Conservation (phyloP, 2,329 filamentous ascomycete genomes). For the Ceratocystiopsis sp. region DNA sequence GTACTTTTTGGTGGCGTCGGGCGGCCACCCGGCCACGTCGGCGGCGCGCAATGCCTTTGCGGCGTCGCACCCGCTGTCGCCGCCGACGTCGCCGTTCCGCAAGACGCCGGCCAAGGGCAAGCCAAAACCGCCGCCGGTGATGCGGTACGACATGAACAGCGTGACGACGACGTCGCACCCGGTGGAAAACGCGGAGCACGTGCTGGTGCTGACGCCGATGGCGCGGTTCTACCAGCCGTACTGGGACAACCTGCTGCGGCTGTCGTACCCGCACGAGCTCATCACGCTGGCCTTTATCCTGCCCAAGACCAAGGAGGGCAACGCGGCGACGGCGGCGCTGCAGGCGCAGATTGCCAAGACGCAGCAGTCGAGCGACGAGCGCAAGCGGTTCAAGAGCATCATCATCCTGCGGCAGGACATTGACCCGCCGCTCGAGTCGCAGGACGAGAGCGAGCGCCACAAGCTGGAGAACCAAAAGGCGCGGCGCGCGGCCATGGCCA, state of each 20-base stretch:
- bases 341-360: conserved; percentile 76
- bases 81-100: conserved; percentile 56
- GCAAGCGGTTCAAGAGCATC: conserved; percentile 76
- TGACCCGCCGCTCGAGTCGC: conserved; percentile 61
- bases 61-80: conserved; percentile 54
- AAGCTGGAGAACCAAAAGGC: conserved; percentile 81
- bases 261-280: conserved; percentile 82
- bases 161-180: conserved; percentile 68
- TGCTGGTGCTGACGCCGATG: conserved; percentile 86
- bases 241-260: conserved; percentile 78
- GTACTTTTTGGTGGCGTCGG: conserved; percentile 40
- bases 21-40: conserved; percentile 12
- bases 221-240: conserved; percentile 86
- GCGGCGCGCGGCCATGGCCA: conserved; percentile 77
- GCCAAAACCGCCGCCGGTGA: conserved; percentile 51
- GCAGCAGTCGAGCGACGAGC: conserved; percentile 58
- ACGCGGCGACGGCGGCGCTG: conserved; percentile 64
- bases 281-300: conserved; percentile 94
- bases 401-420: conserved; percentile 94
- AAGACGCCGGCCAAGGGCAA: conserved; percentile 40
- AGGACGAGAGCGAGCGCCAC: conserved; percentile 78
- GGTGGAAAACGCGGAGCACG: conserved; percentile 60
- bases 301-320: conserved; percentile 83
- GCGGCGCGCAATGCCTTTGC: conserved; percentile 25
- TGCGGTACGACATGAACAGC: conserved; percentile 90